A percentile compares a stretch with the other conserved stretches of the same genome.
phyloP scores from a whole-genome alignment of 2,329 filamentous ascomycete species.

The Neopestalotiopsis rosae region DNA sequence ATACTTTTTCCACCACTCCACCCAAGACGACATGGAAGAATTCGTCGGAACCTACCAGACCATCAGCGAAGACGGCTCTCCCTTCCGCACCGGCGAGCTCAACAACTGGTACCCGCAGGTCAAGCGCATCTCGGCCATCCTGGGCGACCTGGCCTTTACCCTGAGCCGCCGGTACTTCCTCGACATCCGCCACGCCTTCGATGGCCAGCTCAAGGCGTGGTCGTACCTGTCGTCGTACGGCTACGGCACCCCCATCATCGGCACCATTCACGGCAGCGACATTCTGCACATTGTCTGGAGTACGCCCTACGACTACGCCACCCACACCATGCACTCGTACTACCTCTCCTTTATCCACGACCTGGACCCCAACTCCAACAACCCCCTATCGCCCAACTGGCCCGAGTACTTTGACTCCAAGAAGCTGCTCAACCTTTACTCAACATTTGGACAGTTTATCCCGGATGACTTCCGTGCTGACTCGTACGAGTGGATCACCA shows the following conservation, averaged over 20 bases:
- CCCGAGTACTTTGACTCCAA: background rate
- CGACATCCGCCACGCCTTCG: constrained; percentile 43
- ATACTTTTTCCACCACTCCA: constrained; percentile 65
- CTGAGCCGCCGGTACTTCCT: constrained; percentile 72
- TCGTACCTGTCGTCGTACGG: constrained; percentile 77
- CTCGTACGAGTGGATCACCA: background rate
- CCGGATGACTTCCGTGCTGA: background rate
- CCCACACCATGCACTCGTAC: constrained; percentile 3
- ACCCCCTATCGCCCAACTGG: background rate
- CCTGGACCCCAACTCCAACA: constrained; percentile 7
- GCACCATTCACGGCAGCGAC: constrained; percentile 71
- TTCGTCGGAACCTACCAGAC: constrained; percentile 69
- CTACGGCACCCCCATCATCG: constrained; percentile 72
- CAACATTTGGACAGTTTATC: background rate
- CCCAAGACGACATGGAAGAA: constrained; percentile 52
- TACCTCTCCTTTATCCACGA: constrained; percentile 7
- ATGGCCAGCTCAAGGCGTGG: constrained; percentile 69
- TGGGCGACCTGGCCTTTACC: constrained; percentile 78
- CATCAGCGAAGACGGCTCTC: constrained; percentile 64
- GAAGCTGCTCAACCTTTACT: background rate
- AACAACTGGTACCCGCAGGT: constrained; percentile 78
- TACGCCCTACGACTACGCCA: constrained; percentile 65
- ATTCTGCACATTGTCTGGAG: constrained; percentile 73
- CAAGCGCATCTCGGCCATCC: constrained; percentile 76
- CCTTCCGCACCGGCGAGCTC: constrained; percentile 70